Evolutionary conservation across 495 filamentous ascomycete species (phyloP).

Genomic region (Collariella sp.): DNA sequence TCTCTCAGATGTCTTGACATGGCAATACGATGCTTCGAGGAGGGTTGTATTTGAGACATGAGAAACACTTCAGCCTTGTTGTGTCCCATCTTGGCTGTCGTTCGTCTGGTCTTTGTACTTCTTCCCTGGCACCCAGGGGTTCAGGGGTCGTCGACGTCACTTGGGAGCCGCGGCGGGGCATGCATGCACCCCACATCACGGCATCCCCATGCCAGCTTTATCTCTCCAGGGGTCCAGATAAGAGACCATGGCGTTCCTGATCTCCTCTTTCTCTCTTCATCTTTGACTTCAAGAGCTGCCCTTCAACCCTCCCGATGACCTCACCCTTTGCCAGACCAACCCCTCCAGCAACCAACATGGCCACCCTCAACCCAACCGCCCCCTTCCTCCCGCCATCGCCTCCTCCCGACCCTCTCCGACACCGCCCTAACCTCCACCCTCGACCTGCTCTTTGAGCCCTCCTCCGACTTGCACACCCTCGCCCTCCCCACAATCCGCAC

Average conservation of each 20-base stretch:
- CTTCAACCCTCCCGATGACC: too few relatives aligned
- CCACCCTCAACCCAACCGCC: neutral
- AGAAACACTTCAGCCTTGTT: too few relatives aligned
- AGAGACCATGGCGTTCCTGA: neutral
- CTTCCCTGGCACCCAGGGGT: too few relatives aligned
- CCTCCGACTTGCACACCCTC: constrained; percentile 61
- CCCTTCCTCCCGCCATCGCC: constrained; percentile 30
- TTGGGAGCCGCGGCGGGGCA: neutral
- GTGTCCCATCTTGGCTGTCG: too few relatives aligned
- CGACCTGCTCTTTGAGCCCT: constrained; percentile 83
- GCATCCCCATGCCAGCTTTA: neutral
- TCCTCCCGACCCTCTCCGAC: constrained; percentile 18
- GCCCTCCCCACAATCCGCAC: constrained; percentile 56
- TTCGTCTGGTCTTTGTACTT: too few relatives aligned
- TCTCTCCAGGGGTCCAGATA: neutral
- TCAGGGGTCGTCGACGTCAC: neutral
- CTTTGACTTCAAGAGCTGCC: neutral
- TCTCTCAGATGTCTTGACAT: too few relatives aligned
- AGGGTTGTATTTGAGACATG: too few relatives aligned
- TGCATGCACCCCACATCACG: neutral
- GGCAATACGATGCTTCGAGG: too few relatives aligned
- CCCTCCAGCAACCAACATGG: neutral
- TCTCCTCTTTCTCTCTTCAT: neutral
- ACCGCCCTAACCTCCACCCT: constrained; percentile 53
- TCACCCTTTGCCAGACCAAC: neutral